phyloP scores from a whole-genome alignment of 2,329 filamentous ascomycete species.

The Ophiostoma sp. region DNA sequence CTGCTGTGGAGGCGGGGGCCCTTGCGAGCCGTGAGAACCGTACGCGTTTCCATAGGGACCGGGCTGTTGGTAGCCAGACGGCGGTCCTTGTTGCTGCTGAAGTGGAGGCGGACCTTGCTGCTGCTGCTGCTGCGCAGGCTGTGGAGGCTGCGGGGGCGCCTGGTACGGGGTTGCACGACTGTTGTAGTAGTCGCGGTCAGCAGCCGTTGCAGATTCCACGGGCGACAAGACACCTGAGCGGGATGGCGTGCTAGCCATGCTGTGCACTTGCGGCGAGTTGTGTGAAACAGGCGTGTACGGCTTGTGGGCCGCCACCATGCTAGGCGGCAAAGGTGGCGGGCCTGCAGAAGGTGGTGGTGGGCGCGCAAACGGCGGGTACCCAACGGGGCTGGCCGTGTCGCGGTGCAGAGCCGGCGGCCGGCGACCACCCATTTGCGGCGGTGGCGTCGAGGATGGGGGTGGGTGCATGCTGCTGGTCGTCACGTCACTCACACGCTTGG shows the following conservation, averaged over 20 bases:
- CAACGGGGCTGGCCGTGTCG: constrained; percentile 42
- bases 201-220: constrained; percentile 37
- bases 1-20: constrained; percentile 13
- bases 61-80: constrained; percentile 19
- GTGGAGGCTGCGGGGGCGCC: constrained; percentile 28
- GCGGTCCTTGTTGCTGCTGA: constrained; percentile 27
- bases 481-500: constrained; percentile 49
- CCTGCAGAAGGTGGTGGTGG: constrained; percentile 32
- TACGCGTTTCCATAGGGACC: constrained; percentile 18
- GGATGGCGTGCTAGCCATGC: constrained; percentile 39
- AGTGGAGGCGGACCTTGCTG: constrained; percentile 20
- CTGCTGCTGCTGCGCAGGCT: constrained; percentile 26
- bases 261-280: constrained; percentile 48
- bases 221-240: constrained; percentile 41
- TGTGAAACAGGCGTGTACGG: constrained; percentile 40
- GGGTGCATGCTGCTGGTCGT: constrained; percentile 27
- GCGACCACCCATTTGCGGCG: constrained; percentile 18
- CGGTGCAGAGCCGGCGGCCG: constrained; percentile 51
- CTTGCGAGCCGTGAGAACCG: constrained; percentile 9
- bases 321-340: constrained; percentile 34
- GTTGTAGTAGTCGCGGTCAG: constrained; percentile 46
- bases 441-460: constrained; percentile 21
- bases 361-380: constrained; percentile 45
- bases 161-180: constrained; percentile 34
- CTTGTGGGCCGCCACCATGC: constrained; percentile 54